A percentile compares a stretch with the other conserved stretches of the same genome.
These are phyloP conservation scores for Pythium scleroteichum DNA, from an alignment of 352 stramenopile species.

Conservation along the genomic window DNA sequence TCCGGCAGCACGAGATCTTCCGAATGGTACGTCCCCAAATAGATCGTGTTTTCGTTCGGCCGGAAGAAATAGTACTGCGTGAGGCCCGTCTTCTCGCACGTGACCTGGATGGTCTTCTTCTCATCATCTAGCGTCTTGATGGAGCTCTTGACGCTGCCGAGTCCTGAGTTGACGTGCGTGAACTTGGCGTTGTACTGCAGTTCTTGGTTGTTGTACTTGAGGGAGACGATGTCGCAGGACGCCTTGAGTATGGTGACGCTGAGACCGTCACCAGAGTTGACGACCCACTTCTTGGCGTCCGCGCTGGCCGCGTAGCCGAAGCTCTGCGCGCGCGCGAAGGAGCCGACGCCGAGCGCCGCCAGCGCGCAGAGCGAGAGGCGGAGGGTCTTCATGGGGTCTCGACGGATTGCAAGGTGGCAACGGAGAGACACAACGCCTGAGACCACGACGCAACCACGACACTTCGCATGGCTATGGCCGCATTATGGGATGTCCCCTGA, in stretches of 20 bases:
- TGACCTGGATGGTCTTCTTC: slow-evolving; percentile 46
- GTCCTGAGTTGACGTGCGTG: slow-evolving; percentile 46
- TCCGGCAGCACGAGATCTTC: slow-evolving; percentile 35
- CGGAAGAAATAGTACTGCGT: slow-evolving; percentile 60
- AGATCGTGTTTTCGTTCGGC: slow-evolving; percentile 50
- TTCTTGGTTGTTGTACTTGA: slow-evolving; percentile 49
- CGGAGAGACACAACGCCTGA: too few species aligned
- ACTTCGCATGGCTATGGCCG: too few species aligned
- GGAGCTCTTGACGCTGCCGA: slow-evolving; percentile 32
- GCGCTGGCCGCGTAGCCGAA: slow-evolving; percentile 35
- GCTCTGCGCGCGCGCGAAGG: not conserved
- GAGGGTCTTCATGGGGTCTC: too few species aligned
- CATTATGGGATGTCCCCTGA: too few species aligned
- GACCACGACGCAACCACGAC: too few species aligned
- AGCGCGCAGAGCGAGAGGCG: too few species aligned
- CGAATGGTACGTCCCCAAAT: slow-evolving; percentile 58
- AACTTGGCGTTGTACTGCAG: slow-evolving; percentile 46
- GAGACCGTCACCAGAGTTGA: slow-evolving; percentile 36
- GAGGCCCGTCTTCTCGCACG: slow-evolving; percentile 37
- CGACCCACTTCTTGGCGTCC: slow-evolving; percentile 32
- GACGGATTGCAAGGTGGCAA: too few species aligned
- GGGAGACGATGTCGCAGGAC: slow-evolving; percentile 45
- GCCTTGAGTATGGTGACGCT: slow-evolving; percentile 38
- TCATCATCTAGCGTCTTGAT: slow-evolving; percentile 39
- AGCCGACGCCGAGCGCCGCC: not conserved